Percentiles rank a stretch among this genome's conserved stretches.
Conservation (phyloP, 2,329 filamentous ascomycete species). For the Aspergillus ochraceoroseus region DNA sequence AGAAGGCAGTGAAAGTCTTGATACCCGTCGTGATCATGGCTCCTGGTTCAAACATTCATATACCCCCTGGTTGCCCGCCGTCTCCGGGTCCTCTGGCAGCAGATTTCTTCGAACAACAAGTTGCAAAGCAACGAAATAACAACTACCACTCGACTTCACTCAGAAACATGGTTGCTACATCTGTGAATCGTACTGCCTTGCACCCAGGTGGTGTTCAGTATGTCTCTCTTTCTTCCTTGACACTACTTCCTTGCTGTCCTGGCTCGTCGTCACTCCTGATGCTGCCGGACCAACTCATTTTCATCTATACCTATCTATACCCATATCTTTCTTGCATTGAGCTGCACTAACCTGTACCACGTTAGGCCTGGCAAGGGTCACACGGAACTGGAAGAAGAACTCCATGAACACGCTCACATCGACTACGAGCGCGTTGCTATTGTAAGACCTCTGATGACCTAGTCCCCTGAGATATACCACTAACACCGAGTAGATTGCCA, state of each 20-base stretch:
- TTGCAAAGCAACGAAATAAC: slow-evolving; percentile 54
- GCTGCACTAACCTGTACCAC: slow-evolving; percentile 14
- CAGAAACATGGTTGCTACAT: slow-evolving; percentile 49
- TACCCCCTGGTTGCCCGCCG: slow-evolving; percentile 40
- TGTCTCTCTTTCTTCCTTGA: slow-evolving; percentile 40
- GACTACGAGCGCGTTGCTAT: slow-evolving; percentile 98
- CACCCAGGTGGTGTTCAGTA: slow-evolving; percentile 88
- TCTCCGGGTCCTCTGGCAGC: slow-evolving; percentile 48
- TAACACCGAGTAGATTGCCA: slow-evolving; percentile 57
- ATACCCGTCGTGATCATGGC: slow-evolving; percentile 26
- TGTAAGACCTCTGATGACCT: slow-evolving; percentile 52
- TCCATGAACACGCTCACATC: slow-evolving; percentile 96
- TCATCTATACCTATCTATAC: neutral
- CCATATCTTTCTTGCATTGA: neutral
- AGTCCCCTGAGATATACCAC: slow-evolving; percentile 4
- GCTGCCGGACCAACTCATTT: no score
- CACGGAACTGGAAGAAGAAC: slow-evolving; percentile 95
- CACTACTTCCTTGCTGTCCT: slow-evolving; percentile 5
- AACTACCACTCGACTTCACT: slow-evolving; percentile 58
- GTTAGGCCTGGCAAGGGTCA: slow-evolving; percentile 76
- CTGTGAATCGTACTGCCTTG: slow-evolving; percentile 85
- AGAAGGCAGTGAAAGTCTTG: slow-evolving; percentile 18
- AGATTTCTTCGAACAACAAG: slow-evolving; percentile 56
- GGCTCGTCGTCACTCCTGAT: neutral
- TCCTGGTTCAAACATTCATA: slow-evolving; percentile 41